phyloP scores from a whole-genome alignment of 176 grass and related monocot species.

The Oryza longistaminata region DNA sequence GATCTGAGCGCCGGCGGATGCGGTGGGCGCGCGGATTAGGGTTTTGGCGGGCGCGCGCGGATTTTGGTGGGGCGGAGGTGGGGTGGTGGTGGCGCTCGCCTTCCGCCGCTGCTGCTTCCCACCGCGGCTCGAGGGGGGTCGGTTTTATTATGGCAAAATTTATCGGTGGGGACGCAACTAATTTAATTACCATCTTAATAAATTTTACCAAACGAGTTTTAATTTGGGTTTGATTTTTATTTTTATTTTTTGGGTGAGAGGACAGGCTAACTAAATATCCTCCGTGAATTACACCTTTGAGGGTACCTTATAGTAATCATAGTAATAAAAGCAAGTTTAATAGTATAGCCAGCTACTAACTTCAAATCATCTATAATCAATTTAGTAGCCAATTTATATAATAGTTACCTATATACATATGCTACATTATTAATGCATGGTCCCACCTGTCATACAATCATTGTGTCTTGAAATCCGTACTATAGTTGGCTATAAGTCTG shows the following conservation, averaged over 20 bases:
- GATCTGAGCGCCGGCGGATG: conserved; percentile 38
- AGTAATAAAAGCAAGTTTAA: too few species aligned
- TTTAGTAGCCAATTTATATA: too few species aligned
- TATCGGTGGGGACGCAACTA: not conserved
- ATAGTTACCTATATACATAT: too few species aligned
- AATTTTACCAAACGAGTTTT: not conserved
- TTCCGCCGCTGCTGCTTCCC: conserved; percentile 25
- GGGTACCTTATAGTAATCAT: not conserved
- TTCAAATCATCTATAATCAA: too few species aligned
- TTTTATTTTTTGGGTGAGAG: not conserved
- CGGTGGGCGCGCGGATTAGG: conserved; percentile 36
- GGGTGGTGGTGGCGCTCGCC: conserved; percentile 33
- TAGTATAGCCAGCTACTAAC: too few species aligned
- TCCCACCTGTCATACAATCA: too few species aligned
- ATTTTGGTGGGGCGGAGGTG: conserved; percentile 3
- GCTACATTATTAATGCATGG: too few species aligned
- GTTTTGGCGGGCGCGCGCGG: conserved; percentile 47
- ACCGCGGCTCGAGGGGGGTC: not conserved
- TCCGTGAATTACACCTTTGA: not conserved
- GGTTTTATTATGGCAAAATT: not conserved
- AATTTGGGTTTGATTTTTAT: not conserved
- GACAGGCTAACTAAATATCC: conserved; percentile 30
- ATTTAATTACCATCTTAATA: not conserved
- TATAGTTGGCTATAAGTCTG: too few species aligned
- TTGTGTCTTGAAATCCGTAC: too few species aligned